phyloP scores from a whole-genome alignment of 2,329 filamentous ascomycete species.

The Colletotrichum plurivorum region DNA sequence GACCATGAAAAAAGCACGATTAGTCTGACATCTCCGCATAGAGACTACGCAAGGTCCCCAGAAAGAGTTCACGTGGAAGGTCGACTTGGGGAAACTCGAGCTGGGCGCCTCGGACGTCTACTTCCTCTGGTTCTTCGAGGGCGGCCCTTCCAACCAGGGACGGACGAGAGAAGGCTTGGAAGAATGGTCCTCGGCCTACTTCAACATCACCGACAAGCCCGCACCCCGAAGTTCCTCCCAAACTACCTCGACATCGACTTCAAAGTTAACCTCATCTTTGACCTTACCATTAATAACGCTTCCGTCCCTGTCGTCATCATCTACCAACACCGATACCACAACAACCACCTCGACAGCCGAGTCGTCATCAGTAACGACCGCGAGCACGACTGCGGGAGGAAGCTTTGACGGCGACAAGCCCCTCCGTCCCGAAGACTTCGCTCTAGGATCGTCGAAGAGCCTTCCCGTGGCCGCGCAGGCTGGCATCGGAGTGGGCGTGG shows the following conservation, averaged over 20 bases:
- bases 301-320: neutral
- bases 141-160: conserved; percentile 32
- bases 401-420: neutral
- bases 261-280: neutral
- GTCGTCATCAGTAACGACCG: neutral
- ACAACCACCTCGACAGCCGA: too few relatives aligned
- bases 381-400: neutral
- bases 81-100: conserved; percentile 38
- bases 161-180: neutral
- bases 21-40: neutral
- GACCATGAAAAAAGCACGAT: too few relatives aligned
- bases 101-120: conserved; percentile 38
- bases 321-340: neutral
- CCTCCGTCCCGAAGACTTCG: neutral
- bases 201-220: conserved; percentile 43
- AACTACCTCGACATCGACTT: neutral
- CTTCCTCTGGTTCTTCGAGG: conserved; percentile 44
- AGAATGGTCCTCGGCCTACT: conserved; percentile 29
- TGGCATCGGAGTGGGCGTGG: conserved; percentile 16
- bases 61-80: conserved; percentile 40
- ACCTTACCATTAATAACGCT: neutral
- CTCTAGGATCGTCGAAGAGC: neutral
- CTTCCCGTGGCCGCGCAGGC: conserved; percentile 15
- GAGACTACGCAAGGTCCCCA: conserved; percentile 35
- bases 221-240: neutral